A percentile compares a stretch with the other conserved stretches of the same genome.
Evolutionary conservation across 352 stramenopile species (phyloP).

Genomic region (Globisporangium recalcitrans): DNA sequence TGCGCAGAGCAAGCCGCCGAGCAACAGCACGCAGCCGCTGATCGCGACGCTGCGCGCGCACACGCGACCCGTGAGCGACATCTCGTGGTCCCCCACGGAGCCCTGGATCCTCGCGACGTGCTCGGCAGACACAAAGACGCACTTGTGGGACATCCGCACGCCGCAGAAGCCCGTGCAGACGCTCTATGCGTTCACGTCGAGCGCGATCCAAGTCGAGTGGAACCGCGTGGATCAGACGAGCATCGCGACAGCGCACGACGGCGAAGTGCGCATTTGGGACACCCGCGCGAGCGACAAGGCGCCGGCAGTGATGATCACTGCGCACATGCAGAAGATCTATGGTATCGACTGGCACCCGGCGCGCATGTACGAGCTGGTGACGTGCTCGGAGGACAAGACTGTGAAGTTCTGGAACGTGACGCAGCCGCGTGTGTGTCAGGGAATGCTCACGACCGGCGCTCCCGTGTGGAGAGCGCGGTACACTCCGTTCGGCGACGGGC

Average conservation of each 20-base stretch:
- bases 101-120: constrained; percentile 73
- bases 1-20: constrained; percentile 12
- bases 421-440: constrained; percentile 57
- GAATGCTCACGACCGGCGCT: constrained; percentile 48
- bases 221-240: constrained; percentile 61
- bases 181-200: constrained; percentile 60
- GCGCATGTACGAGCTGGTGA: constrained; percentile 74
- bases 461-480: constrained; percentile 71
- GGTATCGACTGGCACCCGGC: constrained; percentile 77
- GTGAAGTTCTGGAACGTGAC: constrained; percentile 82
- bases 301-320: constrained; percentile 57
- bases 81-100: constrained; percentile 70
- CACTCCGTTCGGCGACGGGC: constrained; percentile 74
- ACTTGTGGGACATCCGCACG: constrained; percentile 80
- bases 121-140: constrained; percentile 71
- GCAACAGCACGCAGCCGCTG: constrained; percentile 33
- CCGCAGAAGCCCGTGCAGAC: constrained; percentile 64
- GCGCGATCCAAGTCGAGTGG: constrained; percentile 71
- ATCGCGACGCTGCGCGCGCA: constrained; percentile 71
- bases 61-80: constrained; percentile 67
- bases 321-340: constrained; percentile 84
- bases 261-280: constrained; percentile 78
- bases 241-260: constrained; percentile 75
- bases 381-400: constrained; percentile 80
- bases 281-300: constrained; percentile 47